A percentile compares a stretch with the other conserved stretches of the same genome.
Evolutionary conservation across 2,329 filamentous ascomycete genomes (phyloP).

Genomic region (Xylariaceae sp.): DNA sequence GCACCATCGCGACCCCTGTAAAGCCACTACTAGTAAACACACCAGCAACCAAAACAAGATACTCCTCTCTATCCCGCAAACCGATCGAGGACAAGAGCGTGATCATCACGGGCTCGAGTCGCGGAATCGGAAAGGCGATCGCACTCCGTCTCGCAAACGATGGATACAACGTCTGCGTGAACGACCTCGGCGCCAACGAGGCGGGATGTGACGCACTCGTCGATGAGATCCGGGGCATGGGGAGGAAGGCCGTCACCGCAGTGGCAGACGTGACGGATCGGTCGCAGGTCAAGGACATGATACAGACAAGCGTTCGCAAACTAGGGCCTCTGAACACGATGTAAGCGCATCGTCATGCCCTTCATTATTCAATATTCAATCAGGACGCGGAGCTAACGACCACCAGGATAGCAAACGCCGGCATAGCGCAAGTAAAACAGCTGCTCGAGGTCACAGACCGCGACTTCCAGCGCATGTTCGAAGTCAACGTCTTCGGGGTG

Average conservation of each 20-base stretch:
- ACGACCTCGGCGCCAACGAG: slow-evolving; percentile 54
- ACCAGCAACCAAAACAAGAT: slow-evolving; percentile 4
- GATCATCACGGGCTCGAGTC: slow-evolving; percentile 28
- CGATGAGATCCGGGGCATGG: slow-evolving; percentile 48
- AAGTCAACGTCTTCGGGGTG: slow-evolving; percentile 61
- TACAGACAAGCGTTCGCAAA: slow-evolving; percentile 47
- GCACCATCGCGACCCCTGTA: not conserved
- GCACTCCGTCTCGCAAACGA: slow-evolving; percentile 61
- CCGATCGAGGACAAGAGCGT: slow-evolving; percentile 18
- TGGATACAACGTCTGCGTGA: slow-evolving; percentile 63
- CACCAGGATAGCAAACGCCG: slow-evolving; percentile 56
- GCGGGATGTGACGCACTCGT: slow-evolving; percentile 49
- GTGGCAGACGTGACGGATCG: slow-evolving; percentile 59
- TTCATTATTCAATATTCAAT: not conserved
- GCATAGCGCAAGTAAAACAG: slow-evolving; percentile 54
- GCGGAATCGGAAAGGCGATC: slow-evolving; percentile 55
- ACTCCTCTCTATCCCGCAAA: slow-evolving; percentile 19
- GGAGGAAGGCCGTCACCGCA: slow-evolving; percentile 50
- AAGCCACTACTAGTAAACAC: not conserved
- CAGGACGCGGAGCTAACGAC: not conserved
- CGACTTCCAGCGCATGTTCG: slow-evolving; percentile 57
- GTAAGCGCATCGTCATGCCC: slow-evolving; percentile 10
- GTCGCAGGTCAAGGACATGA: slow-evolving; percentile 46
- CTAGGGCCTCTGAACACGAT: slow-evolving; percentile 48
- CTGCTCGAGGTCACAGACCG: slow-evolving; percentile 54